These are phyloP conservation scores for Albatrellus ellisii DNA, from an alignment of 768 basidiomycete genomes.

Conservation along the genomic window DNA sequence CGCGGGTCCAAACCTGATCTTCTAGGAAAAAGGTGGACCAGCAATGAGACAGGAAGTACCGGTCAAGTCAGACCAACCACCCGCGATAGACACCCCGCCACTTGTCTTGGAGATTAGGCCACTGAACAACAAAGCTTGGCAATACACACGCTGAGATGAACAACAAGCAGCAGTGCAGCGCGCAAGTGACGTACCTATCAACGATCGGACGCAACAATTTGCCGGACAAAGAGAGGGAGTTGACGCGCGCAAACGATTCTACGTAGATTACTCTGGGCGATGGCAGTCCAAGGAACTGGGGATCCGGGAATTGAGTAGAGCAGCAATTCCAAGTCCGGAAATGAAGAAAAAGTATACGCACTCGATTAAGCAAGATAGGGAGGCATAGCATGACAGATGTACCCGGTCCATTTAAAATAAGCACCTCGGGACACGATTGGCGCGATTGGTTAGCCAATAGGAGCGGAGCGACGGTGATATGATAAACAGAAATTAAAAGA, in stretches of 20 bases:
- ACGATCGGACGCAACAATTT: constrained; percentile 71
- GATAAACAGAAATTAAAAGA: constrained; percentile 45
- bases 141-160: constrained; percentile 4
- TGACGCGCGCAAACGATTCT: constrained; percentile 88
- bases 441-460: constrained; percentile 13
- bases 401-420: constrained; percentile 91
- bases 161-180: background rate
- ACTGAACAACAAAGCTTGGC: constrained; percentile 78
- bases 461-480: constrained; percentile 43
- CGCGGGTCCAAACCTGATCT: too few relatives aligned
- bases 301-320: constrained; percentile 3
- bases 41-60: background rate
- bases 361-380: constrained; percentile 60
- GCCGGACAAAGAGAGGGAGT: constrained; percentile 70
- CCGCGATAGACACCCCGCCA: constrained; percentile 40
- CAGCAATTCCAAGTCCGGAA: background rate
- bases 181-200: constrained; percentile 43
- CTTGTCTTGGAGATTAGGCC: constrained; percentile 45
- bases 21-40: background rate
- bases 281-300: constrained; percentile 61
- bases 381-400: constrained; percentile 76
- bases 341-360: constrained; percentile 22
- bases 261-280: constrained; percentile 74
- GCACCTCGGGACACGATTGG: constrained; percentile 46
- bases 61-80: constrained; percentile 43